Percentiles rank a stretch among this genome's conserved stretches.
phyloP scores from a whole-genome alignment of 2,329 filamentous ascomycete species.

The Aureobasidium namibiae region DNA sequence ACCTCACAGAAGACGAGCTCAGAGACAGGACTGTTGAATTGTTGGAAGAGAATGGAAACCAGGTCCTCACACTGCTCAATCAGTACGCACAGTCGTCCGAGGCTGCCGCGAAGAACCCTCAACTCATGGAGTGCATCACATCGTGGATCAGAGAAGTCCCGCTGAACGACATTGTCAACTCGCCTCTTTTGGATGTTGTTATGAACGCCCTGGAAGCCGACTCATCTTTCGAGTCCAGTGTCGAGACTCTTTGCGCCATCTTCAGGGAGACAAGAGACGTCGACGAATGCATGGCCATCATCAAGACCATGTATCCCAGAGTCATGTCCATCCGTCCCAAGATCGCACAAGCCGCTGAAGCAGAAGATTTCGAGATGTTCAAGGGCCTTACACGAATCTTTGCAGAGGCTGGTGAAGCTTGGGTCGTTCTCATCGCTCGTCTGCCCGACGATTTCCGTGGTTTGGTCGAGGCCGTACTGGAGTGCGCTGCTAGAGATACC shows the following conservation, averaged over 20 bases:
- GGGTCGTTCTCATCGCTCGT: slow-evolving; percentile 85
- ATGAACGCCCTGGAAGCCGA: slow-evolving; percentile 70
- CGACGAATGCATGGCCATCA: slow-evolving; percentile 76
- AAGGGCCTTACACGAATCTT: slow-evolving; percentile 87
- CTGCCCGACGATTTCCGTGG: slow-evolving; percentile 72
- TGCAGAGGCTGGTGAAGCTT: slow-evolving; percentile 85
- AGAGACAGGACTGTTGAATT: slow-evolving; percentile 76
- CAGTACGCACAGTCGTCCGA: slow-evolving; percentile 92
- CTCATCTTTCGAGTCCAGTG: slow-evolving; percentile 72
- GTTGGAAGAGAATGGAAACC: slow-evolving; percentile 78
- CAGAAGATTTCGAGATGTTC: slow-evolving; percentile 78
- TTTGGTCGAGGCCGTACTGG: slow-evolving; percentile 83
- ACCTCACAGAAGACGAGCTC: slow-evolving; percentile 96
- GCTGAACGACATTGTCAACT: slow-evolving; percentile 71
- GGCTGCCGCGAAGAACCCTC: slow-evolving; percentile 73
- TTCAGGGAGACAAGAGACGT: slow-evolving; percentile 89
- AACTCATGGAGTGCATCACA: slow-evolving; percentile 88
- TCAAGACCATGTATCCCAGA: slow-evolving; percentile 73
- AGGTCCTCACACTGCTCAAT: slow-evolving; percentile 78
- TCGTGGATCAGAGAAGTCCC: slow-evolving; percentile 95
- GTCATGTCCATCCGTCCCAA: slow-evolving; percentile 69
- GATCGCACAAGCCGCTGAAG: slow-evolving; percentile 64
- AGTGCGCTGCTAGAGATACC: slow-evolving; percentile 78
- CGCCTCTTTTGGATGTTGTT: slow-evolving; percentile 72
- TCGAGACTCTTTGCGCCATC: slow-evolving; percentile 87